Conservation (phyloP, 331 rosid species). For the Quercus lobata region DNA sequence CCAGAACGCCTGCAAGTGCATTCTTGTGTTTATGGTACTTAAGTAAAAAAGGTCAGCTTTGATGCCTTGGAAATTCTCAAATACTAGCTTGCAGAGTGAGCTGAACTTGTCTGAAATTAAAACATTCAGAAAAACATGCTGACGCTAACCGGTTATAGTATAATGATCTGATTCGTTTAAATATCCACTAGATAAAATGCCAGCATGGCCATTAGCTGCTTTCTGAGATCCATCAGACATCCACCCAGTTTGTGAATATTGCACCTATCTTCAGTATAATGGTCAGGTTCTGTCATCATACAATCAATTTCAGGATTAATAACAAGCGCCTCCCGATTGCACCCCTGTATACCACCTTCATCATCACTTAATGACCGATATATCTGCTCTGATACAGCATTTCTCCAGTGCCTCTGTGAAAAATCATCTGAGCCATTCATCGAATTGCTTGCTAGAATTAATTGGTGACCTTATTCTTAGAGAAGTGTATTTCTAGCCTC, state of each 20-base stretch:
- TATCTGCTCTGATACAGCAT: constrained; percentile 43
- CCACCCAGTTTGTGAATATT: constrained; percentile 21
- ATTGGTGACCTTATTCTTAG: neutral
- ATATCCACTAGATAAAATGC: constrained; percentile 39
- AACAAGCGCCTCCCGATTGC: constrained; percentile 45
- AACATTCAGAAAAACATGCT: constrained; percentile 46
- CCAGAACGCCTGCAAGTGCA: constrained; percentile 77
- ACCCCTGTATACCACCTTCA: constrained; percentile 49
- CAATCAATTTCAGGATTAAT: constrained; percentile 25
- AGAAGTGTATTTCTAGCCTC: neutral
- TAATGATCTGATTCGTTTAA: constrained; percentile 33
- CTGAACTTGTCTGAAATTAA: constrained; percentile 66
- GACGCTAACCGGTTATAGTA: constrained; percentile 43
- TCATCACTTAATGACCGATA: constrained; percentile 49
- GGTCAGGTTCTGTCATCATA: constrained; percentile 22
- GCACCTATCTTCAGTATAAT: constrained; percentile 35
- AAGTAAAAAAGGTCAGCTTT: constrained; percentile 73
- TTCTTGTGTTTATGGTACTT: constrained; percentile 62
- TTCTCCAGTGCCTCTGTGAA: constrained; percentile 50
- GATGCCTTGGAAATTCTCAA: constrained; percentile 69
- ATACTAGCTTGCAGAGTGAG: constrained; percentile 57
- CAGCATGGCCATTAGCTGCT: constrained; percentile 42
- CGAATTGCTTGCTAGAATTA: constrained; percentile 23
- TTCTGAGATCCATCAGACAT: constrained; percentile 34
- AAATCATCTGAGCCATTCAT: constrained; percentile 24